phyloP scores from a whole-genome alignment of 176 grass and related monocot genomes.

The Chrysopogon serrulatus region DNA sequence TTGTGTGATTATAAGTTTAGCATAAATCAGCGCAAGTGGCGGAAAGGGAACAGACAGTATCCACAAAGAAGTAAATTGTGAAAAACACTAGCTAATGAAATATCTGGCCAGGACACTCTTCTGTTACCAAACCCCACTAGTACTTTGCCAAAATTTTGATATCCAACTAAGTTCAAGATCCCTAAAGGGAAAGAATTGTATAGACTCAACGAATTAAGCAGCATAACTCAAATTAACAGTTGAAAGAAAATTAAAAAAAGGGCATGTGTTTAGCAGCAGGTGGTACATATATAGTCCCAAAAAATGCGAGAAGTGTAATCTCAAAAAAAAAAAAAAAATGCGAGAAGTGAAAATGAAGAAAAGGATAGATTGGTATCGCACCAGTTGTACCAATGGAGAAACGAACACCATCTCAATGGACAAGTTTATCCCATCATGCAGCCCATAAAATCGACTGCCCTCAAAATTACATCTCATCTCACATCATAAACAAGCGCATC shows the following conservation, averaged over 20 bases:
- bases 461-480: not conserved
- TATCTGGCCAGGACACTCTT: not conserved
- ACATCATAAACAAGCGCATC: not conserved
- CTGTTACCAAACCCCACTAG: not conserved
- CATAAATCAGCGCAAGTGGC: not conserved
- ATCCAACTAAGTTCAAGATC: not conserved
- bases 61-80: not conserved
- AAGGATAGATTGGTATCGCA: no score
- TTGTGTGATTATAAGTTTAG: not conserved
- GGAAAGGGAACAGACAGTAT: not conserved
- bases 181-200: not conserved
- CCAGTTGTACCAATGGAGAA: no score
- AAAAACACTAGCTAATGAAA: not conserved
- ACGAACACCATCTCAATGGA: not conserved
- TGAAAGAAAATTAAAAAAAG: not conserved
- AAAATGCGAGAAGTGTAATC: no score
- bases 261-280: no score
- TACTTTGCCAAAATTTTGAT: not conserved
- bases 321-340: no score
- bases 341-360: no score
- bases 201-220: not conserved
- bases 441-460: no score
- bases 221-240: not conserved
- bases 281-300: no score
- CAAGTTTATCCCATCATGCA: not conserved